Conservation (phyloP, 805 yeast genomes). For the Ogataea sp. region DNA sequence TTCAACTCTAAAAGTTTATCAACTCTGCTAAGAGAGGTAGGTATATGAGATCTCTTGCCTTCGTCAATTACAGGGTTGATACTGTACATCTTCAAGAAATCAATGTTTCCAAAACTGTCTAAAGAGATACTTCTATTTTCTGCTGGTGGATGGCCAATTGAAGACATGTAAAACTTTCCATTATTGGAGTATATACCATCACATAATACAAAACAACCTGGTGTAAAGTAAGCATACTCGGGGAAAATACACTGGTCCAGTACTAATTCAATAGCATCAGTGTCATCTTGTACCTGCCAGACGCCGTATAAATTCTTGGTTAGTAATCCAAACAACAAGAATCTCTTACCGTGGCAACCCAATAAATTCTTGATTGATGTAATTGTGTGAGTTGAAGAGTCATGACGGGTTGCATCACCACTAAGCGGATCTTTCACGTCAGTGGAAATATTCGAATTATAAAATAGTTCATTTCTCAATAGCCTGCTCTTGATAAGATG, state of each 20-base stretch:
- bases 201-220: slow-evolving; percentile 71
- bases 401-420: slow-evolving; percentile 8
- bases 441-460: slow-evolving; percentile 39
- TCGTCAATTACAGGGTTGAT: background rate
- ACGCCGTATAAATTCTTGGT: slow-evolving; percentile 54
- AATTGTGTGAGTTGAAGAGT: slow-evolving; percentile 23
- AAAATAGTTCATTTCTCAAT: slow-evolving; percentile 69
- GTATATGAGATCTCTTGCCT: too few relatives aligned
- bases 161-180: slow-evolving; percentile 64
- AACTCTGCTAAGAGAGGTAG: too few relatives aligned
- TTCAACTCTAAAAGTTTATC: slow-evolving; percentile 51
- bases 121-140: slow-evolving; percentile 62
- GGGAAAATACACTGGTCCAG: slow-evolving; percentile 54
- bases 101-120: slow-evolving; percentile 72
- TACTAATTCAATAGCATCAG: slow-evolving; percentile 66
- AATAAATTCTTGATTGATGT: slow-evolving; percentile 76
- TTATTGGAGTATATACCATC: slow-evolving; percentile 79
- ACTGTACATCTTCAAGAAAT: slow-evolving; percentile 36
- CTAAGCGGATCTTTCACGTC: too few relatives aligned
- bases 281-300: slow-evolving; percentile 75
- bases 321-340: slow-evolving; percentile 72
- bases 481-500: slow-evolving; percentile 61
- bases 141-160: slow-evolving; percentile 81
- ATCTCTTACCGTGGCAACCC: slow-evolving; percentile 75
- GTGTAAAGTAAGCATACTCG: slow-evolving; percentile 55